These are phyloP conservation scores for Corylus heterophylla DNA, from an alignment of 306 rosid genomes.

Conservation along the genomic window DNA sequence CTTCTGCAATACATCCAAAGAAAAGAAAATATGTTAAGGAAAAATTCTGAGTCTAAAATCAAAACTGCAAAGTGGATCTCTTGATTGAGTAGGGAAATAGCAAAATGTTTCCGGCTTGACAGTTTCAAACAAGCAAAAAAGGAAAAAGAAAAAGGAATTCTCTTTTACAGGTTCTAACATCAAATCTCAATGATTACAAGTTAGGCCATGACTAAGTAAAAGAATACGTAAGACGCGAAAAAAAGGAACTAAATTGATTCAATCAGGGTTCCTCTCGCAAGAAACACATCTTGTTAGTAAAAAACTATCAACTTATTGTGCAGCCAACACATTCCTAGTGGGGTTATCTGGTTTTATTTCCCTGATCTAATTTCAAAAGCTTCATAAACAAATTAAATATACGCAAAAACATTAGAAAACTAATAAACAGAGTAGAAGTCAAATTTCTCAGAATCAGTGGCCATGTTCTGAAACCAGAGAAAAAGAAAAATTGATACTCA, in stretches of 20 bases:
- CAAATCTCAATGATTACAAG: no score
- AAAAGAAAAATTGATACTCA: background rate
- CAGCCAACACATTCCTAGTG: background rate
- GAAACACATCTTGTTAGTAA: background rate
- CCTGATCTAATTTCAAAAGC: background rate
- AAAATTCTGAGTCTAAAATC: constrained; percentile 18
- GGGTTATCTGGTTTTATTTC: background rate
- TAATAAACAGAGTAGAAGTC: background rate
- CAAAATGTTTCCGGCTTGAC: background rate
- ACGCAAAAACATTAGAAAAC: background rate
- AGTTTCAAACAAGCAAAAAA: background rate
- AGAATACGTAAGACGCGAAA: background rate
- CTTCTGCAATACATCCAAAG: constrained; percentile 62
- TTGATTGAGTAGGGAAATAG: background rate
- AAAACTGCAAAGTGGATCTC: background rate
- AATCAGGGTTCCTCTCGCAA: background rate
- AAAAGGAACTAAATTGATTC: background rate
- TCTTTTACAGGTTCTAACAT: no score
- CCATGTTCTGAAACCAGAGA: background rate
- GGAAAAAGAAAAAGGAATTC: background rate
- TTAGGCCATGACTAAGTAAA: no score
- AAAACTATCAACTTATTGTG: background rate
- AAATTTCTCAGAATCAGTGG: background rate
- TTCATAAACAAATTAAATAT: background rate
- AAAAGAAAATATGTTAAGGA: background rate